Evolutionary conservation across 805 yeast species (phyloP), one percentile per base, ranked within the genome.

Genomic region (Hanseniaspora opuntiae): DNA sequence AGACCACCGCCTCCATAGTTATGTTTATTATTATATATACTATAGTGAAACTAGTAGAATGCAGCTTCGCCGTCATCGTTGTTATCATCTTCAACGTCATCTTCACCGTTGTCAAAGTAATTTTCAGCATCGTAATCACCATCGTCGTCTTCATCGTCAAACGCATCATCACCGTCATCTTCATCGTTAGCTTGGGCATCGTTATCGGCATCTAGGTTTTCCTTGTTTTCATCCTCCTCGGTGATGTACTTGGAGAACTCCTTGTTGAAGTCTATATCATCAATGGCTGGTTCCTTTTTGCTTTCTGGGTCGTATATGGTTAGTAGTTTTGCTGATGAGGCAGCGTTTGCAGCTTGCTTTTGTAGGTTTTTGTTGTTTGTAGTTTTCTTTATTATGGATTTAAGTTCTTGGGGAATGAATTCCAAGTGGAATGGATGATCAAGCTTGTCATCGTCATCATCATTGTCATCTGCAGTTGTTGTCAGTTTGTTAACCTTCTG

Each of bases 341-440:
- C 25, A 55, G 35, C 38, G n/a, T 32, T 44, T 9, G 47, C 47
- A 10, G 47, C 48, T 19, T 42, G 33, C 20, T 52, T 52, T 17
- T 45, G 49, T 17, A 52, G n/a, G 11, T 42, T 32, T 28, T 42
- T 44, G 38, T 46, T 45, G 9, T 36, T 36, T 3, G 53, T 78
- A 63, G 76, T 76, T 58, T 72, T 73, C 59, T 74, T 78, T 53
- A 86, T 81, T 8, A 81, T 84, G 19, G 74, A 68, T 58, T 82
- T 81, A 53, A 89, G 69, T 63, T 89, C 97, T 17, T 72, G 74
- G 0, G 97, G 96, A 62, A 87, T 84, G 58, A 85, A 74, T 53
- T 77, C 79, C 9, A 78, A 61, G 54, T 76, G 75, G 63, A 81
- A 86, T 1, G 95, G 94, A 67, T 84, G 88, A 19, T 51, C 54